phyloP scores from a whole-genome alignment of 1,139 yeast species.

The Entelexis paramagnoliae region DNA sequence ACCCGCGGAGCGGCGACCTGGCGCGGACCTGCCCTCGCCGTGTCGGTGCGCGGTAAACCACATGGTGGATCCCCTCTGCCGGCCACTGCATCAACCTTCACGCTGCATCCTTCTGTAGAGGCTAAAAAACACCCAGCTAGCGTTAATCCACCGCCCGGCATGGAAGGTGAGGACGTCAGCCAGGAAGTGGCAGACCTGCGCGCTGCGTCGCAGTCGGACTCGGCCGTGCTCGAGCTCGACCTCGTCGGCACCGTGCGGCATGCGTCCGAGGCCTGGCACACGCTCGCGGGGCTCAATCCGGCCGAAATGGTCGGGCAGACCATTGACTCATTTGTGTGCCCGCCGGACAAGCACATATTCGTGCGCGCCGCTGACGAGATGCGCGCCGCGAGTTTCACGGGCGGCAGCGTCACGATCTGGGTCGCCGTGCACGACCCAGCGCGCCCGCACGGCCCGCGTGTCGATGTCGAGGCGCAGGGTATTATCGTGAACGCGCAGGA shows the following conservation, averaged over 20 bases:
- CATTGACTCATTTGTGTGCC: conserved; percentile 55
- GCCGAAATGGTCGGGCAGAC: conserved; percentile 48
- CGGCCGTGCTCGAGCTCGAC: conserved; percentile 67
- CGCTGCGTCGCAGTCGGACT: conserved; percentile 8
- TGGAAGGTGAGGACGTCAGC: conserved; percentile 1
- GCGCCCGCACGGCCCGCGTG: background rate
- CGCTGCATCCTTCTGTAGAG: background rate
- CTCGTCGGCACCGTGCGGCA: conserved; percentile 68
- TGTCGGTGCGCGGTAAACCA: background rate
- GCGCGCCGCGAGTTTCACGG: conserved; percentile 19
- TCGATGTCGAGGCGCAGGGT: conserved; percentile 82
- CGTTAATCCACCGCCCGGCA: background rate
- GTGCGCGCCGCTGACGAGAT: conserved; percentile 47
- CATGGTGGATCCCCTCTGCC: conserved; percentile 4
- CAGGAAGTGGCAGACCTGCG: conserved; percentile 7
- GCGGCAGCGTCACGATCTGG: conserved; percentile 21
- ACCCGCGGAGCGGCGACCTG: background rate
- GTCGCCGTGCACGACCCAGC: conserved; percentile 11
- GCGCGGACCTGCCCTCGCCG: background rate
- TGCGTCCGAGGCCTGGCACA: conserved; percentile 66
- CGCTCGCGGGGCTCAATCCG: conserved; percentile 48
- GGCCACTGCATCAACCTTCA: background rate
- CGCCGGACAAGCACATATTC: conserved; percentile 62
- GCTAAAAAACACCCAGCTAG: background rate
- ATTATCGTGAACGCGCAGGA: conserved; percentile 67